Conservation (phyloP, 2,329 filamentous ascomycete species). For the Setomelanomma holmii region DNA sequence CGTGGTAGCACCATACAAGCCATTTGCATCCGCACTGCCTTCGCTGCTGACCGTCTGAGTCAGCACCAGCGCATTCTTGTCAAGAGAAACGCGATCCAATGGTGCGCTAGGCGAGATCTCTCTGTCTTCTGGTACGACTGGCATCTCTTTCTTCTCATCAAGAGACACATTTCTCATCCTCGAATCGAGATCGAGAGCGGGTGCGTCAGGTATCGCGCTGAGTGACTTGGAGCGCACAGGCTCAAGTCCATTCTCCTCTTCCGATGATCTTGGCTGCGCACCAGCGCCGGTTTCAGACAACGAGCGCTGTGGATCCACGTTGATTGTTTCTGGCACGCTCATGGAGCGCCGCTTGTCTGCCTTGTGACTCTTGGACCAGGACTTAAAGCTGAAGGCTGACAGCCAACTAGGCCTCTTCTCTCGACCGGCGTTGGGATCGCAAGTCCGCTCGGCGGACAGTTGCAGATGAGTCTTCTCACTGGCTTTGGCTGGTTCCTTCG, state of each 20-base stretch:
- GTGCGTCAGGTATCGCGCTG: slow-evolving; percentile 37
- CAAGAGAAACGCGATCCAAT: slow-evolving; percentile 12
- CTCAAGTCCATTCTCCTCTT: slow-evolving; percentile 28
- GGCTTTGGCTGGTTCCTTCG: not conserved
- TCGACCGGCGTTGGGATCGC: slow-evolving; percentile 22
- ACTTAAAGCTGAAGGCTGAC: slow-evolving; percentile 38
- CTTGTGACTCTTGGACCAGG: slow-evolving; percentile 34
- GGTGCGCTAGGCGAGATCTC: slow-evolving; percentile 5
- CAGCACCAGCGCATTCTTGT: slow-evolving; percentile 35
- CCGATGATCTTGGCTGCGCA: slow-evolving; percentile 7
- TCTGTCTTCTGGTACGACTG: slow-evolving; percentile 15
- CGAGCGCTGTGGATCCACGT: slow-evolving; percentile 35
- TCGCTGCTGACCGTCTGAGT: slow-evolving; percentile 36
- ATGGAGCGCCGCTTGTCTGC: slow-evolving; percentile 29
- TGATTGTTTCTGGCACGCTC: slow-evolving; percentile 22
- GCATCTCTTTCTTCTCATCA: slow-evolving; percentile 9
- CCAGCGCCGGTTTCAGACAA: slow-evolving; percentile 28
- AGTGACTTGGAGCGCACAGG: slow-evolving; percentile 45
- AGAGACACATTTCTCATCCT: slow-evolving; percentile 29
- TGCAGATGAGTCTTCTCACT: slow-evolving; percentile 30
- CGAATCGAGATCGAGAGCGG: slow-evolving; percentile 31
- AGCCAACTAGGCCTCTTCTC: slow-evolving; percentile 42
- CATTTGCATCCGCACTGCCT: slow-evolving; percentile 20
- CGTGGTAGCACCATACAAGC: slow-evolving; percentile 36
- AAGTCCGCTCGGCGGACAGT: slow-evolving; percentile 26